These are phyloP conservation scores for Syzygium oleosum DNA, from an alignment of 345 rosid genomes.

Conservation along the genomic window DNA sequence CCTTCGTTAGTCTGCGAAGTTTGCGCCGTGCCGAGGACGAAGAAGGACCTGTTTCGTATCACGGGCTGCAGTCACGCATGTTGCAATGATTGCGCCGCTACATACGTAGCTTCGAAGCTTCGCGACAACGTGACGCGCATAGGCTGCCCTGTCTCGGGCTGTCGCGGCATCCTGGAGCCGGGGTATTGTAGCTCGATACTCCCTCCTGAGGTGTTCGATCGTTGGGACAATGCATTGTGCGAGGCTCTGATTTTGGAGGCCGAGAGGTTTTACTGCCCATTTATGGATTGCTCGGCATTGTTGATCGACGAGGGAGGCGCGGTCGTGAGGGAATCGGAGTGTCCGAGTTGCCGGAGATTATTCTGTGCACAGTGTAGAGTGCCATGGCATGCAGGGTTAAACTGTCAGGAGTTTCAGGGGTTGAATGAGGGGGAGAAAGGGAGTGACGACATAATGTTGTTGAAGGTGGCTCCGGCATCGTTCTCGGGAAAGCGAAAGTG, in stretches of 20 bases:
- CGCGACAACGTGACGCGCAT: constrained; percentile 16
- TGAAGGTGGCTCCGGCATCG: too few species aligned
- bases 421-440: constrained; percentile 25
- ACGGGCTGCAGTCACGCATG: constrained; percentile 44
- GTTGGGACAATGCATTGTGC: constrained; percentile 43
- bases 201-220: constrained; percentile 27
- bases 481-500: too few species aligned
- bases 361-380: constrained; percentile 42
- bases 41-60: constrained; percentile 18
- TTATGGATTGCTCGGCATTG: constrained; percentile 33
- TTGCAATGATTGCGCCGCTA: constrained; percentile 34
- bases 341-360: constrained; percentile 29
- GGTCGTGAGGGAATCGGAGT: constrained; percentile 11
- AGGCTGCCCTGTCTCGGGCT: constrained; percentile 22
- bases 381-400: constrained; percentile 36
- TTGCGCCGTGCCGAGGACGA: constrained; percentile 28
- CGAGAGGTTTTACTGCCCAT: constrained; percentile 43
- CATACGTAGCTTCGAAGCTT: constrained; percentile 38
- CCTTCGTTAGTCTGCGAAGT: constrained; percentile 35
- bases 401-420: constrained; percentile 27
- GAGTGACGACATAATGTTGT: background rate
- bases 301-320: constrained; percentile 22
- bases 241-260: constrained; percentile 27
- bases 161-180: constrained; percentile 22
- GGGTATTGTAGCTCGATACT: constrained; percentile 26